Base-by-base conservation (phyloP, 805 yeast genomes). In the Lipomyces orientalis region DNA sequence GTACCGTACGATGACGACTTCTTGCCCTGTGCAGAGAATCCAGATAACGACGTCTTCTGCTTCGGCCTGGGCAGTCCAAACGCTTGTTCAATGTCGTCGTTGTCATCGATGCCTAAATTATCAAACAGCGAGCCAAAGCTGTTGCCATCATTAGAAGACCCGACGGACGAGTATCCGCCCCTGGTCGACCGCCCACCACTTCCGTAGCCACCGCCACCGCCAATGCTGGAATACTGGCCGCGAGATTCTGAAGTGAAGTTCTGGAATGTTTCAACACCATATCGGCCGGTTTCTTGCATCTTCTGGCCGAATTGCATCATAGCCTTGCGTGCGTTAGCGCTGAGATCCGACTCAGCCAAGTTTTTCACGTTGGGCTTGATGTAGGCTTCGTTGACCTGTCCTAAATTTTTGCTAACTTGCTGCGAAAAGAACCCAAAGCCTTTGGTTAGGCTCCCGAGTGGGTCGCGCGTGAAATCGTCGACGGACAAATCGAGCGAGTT, bases 231-330 rank as follows among this genome's bases (percentile, higher is more conserved):
- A 25, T 37, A 55, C 16, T 61, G 63, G 5, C 56, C 60, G 25
- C 66, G 54, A n/a, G 66, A 52, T 39, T 76, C 80, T 34, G 75
- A 73, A 1, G 92, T 88, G 75, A 88, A 87, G 19, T 82, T 81
- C 69, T 82, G 84, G 74, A 86, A 84, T n/a, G 89, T 87, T 71
- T 88, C 89, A 63, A 87, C 87, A 34, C 97, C 91, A 72, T 86
- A 87, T 68, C 82, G 85, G 43, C 96, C 90, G 0, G 97, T 91
- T 73, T 93, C 96, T 77, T 90, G 97, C 81, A 94, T 90, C 76
- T 88, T 92, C 76, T 91, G 97, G 59, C 98, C 97, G 81, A 94
- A 95, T 81, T 95, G 98, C 67, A 91, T 89, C 85, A 97, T 91
- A n/a, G 98, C 98, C 73, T 92, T 86, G 70, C 85, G 87, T 4